These are phyloP conservation scores for Cryphonectria nitschkei DNA, from an alignment of 2,329 filamentous ascomycete species.

Conservation along the genomic window DNA sequence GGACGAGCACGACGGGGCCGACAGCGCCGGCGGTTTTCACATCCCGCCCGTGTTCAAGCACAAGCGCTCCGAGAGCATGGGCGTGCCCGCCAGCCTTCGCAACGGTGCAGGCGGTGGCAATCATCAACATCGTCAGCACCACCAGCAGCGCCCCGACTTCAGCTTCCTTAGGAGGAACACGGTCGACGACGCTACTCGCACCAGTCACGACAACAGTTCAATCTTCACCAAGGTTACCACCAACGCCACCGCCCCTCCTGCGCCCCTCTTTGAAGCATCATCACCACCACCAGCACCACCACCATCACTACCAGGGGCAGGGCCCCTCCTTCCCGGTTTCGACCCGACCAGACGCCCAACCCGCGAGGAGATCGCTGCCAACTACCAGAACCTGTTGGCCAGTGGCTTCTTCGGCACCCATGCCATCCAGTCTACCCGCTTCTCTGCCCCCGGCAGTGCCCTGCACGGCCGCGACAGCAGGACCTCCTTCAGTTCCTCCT, in stretches of 20 bases:
- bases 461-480: conserved; percentile 5
- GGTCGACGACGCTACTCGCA: background rate
- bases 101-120: background rate
- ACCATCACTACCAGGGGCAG: background rate
- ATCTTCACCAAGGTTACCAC: background rate
- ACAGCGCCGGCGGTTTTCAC: conserved; percentile 6
- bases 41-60: conserved; percentile 28
- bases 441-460: conserved; percentile 39
- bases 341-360: conserved; percentile 37
- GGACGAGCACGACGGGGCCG: conserved; percentile 20
- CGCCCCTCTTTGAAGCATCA: background rate
- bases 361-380: conserved; percentile 58
- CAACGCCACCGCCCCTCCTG: conserved; percentile 1
- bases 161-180: conserved; percentile 1
- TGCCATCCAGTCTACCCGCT: conserved; percentile 60
- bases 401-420: conserved; percentile 62
- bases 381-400: conserved; percentile 59
- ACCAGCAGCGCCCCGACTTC: background rate
- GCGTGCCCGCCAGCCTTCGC: conserved; percentile 1
- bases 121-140: background rate
- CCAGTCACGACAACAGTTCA: background rate
- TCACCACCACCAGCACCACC: too few relatives aligned
- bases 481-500: conserved; percentile 17
- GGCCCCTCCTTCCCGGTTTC: conserved; percentile 17
- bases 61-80: conserved; percentile 28